Evolutionary conservation across 2,329 filamentous ascomycete species (phyloP).

Genomic region (Aspergillus unguis): DNA sequence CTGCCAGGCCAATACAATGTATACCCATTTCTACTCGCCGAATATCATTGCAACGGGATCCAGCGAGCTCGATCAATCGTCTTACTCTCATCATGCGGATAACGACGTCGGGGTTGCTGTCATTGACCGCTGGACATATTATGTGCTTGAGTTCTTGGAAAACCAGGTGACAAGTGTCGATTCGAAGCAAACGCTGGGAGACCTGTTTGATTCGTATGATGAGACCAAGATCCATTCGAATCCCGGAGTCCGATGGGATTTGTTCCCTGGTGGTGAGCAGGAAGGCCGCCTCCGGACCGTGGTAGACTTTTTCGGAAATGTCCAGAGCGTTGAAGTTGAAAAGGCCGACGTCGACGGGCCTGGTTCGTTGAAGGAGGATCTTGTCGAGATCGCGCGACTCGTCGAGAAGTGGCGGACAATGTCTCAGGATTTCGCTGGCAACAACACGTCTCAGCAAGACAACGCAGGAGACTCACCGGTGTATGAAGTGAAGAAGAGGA

Average conservation of each 20-base stretch:
- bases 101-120: conserved; percentile 97
- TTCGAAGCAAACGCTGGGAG: conserved; percentile 84
- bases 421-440: conserved; percentile 32
- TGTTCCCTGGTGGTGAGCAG: conserved; percentile 82
- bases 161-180: conserved; percentile 80
- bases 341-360: conserved; percentile 54
- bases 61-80: conserved; percentile 90
- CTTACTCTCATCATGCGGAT: conserved; percentile 96
- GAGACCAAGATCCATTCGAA: conserved; percentile 91
- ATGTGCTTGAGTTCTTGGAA: conserved; percentile 95
- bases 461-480: conserved; percentile 11
- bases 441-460: conserved; percentile 20
- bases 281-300: conserved; percentile 75
- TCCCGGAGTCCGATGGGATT: conserved; percentile 87
- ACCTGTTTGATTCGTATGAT: conserved; percentile 95
- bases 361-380: conserved; percentile 60
- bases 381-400: conserved; percentile 66
- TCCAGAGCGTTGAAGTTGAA: conserved; percentile 93
- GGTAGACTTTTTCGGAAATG: conserved; percentile 97
- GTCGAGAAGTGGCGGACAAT: conserved; percentile 51
- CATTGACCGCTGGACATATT: conserved; percentile 98
- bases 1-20: conserved; percentile 99
- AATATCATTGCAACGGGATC: conserved; percentile 99
- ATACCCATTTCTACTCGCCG: conserved; percentile 94
- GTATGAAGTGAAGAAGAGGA: conserved; percentile 34